These are phyloP conservation scores for Colletotrichum endophyticum DNA, from an alignment of 2,329 filamentous ascomycete species.

Conservation along the genomic window DNA sequence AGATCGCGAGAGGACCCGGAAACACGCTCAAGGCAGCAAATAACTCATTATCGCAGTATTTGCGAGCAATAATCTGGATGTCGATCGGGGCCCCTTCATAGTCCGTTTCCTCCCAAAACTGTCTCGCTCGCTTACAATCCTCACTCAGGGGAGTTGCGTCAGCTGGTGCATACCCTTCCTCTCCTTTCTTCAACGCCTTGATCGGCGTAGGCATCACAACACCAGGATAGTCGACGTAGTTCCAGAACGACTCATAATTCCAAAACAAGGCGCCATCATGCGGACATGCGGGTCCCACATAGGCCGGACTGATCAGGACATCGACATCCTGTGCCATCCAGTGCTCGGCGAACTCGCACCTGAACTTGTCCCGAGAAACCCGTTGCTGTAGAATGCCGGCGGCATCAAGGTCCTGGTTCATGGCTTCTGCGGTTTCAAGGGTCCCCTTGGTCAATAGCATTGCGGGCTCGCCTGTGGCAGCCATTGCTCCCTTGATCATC, in stretches of 20 bases:
- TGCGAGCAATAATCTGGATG: constrained; percentile 37
- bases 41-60: constrained; percentile 37
- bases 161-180: constrained; percentile 26
- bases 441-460: constrained; percentile 47
- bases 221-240: constrained; percentile 41
- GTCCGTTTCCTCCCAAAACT: constrained; percentile 34
- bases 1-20: not conserved
- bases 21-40: constrained; percentile 30
- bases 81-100: constrained; percentile 43
- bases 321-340: constrained; percentile 42
- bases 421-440: constrained; percentile 31
- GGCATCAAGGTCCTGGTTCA: constrained; percentile 18
- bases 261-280: constrained; percentile 41
- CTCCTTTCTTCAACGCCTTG: constrained; percentile 26
- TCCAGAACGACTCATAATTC: constrained; percentile 40
- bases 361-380: constrained; percentile 32
- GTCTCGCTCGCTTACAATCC: constrained; percentile 30
- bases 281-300: constrained; percentile 38
- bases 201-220: constrained; percentile 38
- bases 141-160: constrained; percentile 30
- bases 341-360: constrained; percentile 34
- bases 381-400: constrained; percentile 28
- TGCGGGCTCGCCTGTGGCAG: constrained; percentile 45
- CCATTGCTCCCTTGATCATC: constrained; percentile 34
- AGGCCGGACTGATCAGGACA: constrained; percentile 38